phyloP scores from a whole-genome alignment of 2,329 filamentous ascomycete species.

The Didymosphaeria variabile region DNA sequence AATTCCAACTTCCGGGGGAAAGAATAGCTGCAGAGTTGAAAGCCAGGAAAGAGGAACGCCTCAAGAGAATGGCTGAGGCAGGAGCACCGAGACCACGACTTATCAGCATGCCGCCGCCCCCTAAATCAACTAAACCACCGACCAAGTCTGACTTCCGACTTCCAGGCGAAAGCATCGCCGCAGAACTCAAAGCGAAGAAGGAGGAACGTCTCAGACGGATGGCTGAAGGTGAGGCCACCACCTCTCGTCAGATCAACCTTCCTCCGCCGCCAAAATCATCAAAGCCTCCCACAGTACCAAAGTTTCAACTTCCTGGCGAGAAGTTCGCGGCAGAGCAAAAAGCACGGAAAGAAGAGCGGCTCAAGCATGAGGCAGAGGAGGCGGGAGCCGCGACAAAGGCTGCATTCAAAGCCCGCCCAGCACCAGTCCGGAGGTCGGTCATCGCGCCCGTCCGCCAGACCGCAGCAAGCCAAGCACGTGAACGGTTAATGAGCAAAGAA shows the following conservation, averaged over 20 bases:
- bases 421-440: slow-evolving; percentile 46
- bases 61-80: slow-evolving; percentile 55
- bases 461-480: slow-evolving; percentile 55
- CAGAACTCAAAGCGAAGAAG: slow-evolving; percentile 43
- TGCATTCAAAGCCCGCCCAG: slow-evolving; percentile 59
- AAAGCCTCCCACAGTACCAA: slow-evolving; percentile 61
- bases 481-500: slow-evolving; percentile 45
- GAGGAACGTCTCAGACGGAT: slow-evolving; percentile 48
- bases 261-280: slow-evolving; percentile 57
- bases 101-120: slow-evolving; percentile 57
- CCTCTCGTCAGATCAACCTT: slow-evolving; percentile 52
- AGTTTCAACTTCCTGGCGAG: slow-evolving; percentile 64
- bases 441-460: slow-evolving; percentile 55
- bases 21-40: slow-evolving; percentile 63
- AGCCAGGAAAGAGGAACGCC: slow-evolving; percentile 59
- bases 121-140: slow-evolving; percentile 61
- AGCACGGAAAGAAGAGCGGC: slow-evolving; percentile 44
- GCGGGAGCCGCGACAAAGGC: slow-evolving; percentile 48
- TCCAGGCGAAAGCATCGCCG: slow-evolving; percentile 61
- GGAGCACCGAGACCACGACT: slow-evolving; percentile 46
- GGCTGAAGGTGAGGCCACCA: slow-evolving; percentile 35
- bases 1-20: slow-evolving; percentile 63
- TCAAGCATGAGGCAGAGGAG: slow-evolving; percentile 50
- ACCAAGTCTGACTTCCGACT: slow-evolving; percentile 62
- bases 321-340: slow-evolving; percentile 53